These are phyloP conservation scores for Lobosporangium transversale DNA, from an alignment of 192 early-diverging fungal species.

Conservation along the genomic window DNA sequence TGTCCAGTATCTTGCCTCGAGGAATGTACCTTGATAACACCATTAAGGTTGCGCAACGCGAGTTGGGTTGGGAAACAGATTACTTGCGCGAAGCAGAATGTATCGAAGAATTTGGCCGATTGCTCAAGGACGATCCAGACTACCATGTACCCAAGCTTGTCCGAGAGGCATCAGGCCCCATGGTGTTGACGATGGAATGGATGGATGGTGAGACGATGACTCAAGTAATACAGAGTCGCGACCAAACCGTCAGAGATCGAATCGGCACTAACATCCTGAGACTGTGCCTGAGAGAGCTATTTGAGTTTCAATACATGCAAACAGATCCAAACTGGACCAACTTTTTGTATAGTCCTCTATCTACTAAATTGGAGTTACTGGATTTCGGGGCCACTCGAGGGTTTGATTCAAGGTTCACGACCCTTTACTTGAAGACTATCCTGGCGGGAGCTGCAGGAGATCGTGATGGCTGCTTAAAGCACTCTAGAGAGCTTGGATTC, in stretches of 20 bases:
- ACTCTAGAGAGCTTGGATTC: constrained; percentile 87
- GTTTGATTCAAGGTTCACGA: constrained; percentile 79
- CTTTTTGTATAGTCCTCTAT: constrained; percentile 84
- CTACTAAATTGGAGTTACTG: constrained; percentile 80
- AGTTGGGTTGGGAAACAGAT: constrained; percentile 95
- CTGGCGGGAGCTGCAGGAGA: constrained; percentile 76
- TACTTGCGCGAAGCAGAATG: constrained; percentile 87
- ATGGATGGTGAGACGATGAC: constrained; percentile 79
- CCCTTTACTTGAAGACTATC: constrained; percentile 80
- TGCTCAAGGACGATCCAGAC: constrained; percentile 68
- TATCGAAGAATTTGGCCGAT: constrained; percentile 71
- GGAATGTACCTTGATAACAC: constrained; percentile 98
- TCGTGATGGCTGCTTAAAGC: constrained; percentile 76
- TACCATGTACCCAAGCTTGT: constrained; percentile 82
- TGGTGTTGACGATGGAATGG: constrained; percentile 84
- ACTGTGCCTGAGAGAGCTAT: constrained; percentile 90
- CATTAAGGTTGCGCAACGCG: constrained; percentile 86
- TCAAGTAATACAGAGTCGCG: constrained; percentile 37
- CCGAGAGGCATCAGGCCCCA: constrained; percentile 69
- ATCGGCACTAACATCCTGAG: constrained; percentile 80
- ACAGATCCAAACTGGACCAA: constrained; percentile 99
- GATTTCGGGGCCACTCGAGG: constrained; percentile 95
- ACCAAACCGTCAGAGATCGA: constrained; percentile 54
- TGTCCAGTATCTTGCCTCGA: constrained; percentile 87
- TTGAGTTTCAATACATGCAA: constrained; percentile 96